Conservation (phyloP, 2,329 filamentous ascomycete genomes). For the Trematosphaeria pertusa region DNA sequence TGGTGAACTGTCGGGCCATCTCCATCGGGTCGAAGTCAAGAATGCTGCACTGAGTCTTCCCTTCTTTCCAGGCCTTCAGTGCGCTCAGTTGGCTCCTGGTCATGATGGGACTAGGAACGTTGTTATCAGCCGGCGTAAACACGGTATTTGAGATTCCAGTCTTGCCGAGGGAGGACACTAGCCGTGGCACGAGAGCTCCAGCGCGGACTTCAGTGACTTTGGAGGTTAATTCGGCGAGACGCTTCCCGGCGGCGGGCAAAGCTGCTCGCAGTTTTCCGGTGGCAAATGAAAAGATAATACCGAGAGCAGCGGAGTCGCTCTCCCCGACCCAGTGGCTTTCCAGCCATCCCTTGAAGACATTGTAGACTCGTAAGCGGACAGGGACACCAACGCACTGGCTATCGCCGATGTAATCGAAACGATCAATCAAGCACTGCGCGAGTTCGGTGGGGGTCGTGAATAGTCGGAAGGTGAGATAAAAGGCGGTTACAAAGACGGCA, state of each 20-base stretch:
- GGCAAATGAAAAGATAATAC: slow-evolving; percentile 80
- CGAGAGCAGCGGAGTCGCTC: slow-evolving; percentile 77
- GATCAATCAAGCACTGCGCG: slow-evolving; percentile 81
- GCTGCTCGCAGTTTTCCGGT: slow-evolving; percentile 71
- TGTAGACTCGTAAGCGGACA: slow-evolving; percentile 90
- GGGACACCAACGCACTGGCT: slow-evolving; percentile 76
- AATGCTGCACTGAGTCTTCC: slow-evolving; percentile 73
- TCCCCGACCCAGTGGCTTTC: slow-evolving; percentile 93
- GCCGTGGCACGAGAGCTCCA: slow-evolving; percentile 77
- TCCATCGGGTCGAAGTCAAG: slow-evolving; percentile 92
- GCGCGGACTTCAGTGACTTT: slow-evolving; percentile 76
- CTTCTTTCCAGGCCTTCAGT: slow-evolving; percentile 76
- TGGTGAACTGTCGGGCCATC: slow-evolving; percentile 87
- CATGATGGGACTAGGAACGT: slow-evolving; percentile 72
- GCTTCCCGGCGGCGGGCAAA: slow-evolving; percentile 78
- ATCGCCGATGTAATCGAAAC: slow-evolving; percentile 90
- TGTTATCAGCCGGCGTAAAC: slow-evolving; percentile 73
- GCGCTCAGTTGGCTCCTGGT: slow-evolving; percentile 78
- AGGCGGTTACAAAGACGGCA: slow-evolving; percentile 88
- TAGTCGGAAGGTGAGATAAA: slow-evolving; percentile 93
- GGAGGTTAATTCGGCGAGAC: slow-evolving; percentile 79
- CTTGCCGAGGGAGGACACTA: slow-evolving; percentile 88
- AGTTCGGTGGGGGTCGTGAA: slow-evolving; percentile 85
- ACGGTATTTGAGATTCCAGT: slow-evolving; percentile 77
- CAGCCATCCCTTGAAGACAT: slow-evolving; percentile 96